Conservation (phyloP, 306 rosid species). For the Malus asiatica region DNA sequence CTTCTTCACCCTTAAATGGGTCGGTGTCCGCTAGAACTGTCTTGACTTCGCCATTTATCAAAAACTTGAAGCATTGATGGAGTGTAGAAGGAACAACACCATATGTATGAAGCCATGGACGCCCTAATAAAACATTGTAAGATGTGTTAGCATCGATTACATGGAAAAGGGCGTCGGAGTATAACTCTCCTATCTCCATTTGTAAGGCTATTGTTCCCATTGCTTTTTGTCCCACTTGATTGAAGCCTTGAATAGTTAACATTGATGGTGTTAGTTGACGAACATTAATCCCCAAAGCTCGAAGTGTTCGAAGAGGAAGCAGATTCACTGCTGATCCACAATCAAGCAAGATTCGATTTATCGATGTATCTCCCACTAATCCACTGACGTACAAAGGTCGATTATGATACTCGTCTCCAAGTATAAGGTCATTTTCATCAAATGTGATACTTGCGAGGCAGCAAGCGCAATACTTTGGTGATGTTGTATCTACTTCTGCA, state of each 20-base stretch:
- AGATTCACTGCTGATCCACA: not conserved
- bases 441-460: not conserved
- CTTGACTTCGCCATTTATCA: not conserved
- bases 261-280: not conserved
- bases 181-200: not conserved
- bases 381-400: not conserved
- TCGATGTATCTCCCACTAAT: not conserved
- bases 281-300: not conserved
- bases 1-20: not conserved
- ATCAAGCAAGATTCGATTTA: not conserved
- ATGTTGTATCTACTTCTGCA: accelerated
- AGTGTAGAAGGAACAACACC: too few relatives aligned
- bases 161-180: not conserved
- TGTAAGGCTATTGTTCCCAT: not conserved
- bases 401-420: too few relatives aligned
- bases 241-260: not conserved
- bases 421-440: not conserved
- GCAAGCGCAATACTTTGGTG: not conserved
- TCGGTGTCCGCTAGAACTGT: not conserved
- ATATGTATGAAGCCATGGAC: too few relatives aligned
- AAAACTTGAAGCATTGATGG: not conserved
- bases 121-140: too few relatives aligned
- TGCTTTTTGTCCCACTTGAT: not conserved
- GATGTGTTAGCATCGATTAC: not conserved
- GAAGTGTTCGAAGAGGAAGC: not conserved